Evolutionary conservation across 768 basidiomycete genomes (phyloP), one percentile per base, ranked within the genome.

Genomic region (Tylopilus sp.): DNA sequence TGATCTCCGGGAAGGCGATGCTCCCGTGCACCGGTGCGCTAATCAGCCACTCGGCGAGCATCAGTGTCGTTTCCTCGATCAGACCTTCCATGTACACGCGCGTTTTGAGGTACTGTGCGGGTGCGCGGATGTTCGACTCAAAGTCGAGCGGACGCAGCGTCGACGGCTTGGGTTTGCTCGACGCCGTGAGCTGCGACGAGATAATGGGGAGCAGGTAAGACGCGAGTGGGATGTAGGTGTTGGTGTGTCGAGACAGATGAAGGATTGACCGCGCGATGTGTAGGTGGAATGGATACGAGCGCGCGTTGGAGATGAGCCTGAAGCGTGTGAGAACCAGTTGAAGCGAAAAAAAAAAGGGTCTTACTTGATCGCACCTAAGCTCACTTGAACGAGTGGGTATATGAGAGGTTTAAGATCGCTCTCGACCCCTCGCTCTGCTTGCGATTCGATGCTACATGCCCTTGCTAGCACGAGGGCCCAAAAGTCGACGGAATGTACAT

Each of bases 311-410:
- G 43, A 97, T 82, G 44, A 98, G 83, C 62, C 95, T 98, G 66
- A 6, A 50, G 33, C n/a, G 15, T 20, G 48, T 51, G 12, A 59
- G 15, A 15, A 17, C 18, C 9, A 1, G 5, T 17, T 11, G 21
- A 12, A 10, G 18, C 25, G 2, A 39, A 25, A 43, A 55, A 33
- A 52, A 52, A 40, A 13, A 6, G 12, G 31, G 3, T 6, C 86
- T 60, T 68, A 95, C 95, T 88, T 89, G 61, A 97, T 86, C 46
- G 93, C 90, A 25, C 97, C 97, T 48, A 98, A 71, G 49, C 91
- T 82, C 43, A 99, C 89, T 69, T 99, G 97, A 9, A 97, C 91
- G 18, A 99, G 78, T 9, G 97, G 97, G 68, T 95, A 98, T 49
- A 98, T 87, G 45, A 99, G 75, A n/a, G 90, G 79, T 63, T 84